Percentiles rank a stretch among this genome's conserved stretches.
Conservation (phyloP, 345 rosid species). For the Sonneratia alba region DNA sequence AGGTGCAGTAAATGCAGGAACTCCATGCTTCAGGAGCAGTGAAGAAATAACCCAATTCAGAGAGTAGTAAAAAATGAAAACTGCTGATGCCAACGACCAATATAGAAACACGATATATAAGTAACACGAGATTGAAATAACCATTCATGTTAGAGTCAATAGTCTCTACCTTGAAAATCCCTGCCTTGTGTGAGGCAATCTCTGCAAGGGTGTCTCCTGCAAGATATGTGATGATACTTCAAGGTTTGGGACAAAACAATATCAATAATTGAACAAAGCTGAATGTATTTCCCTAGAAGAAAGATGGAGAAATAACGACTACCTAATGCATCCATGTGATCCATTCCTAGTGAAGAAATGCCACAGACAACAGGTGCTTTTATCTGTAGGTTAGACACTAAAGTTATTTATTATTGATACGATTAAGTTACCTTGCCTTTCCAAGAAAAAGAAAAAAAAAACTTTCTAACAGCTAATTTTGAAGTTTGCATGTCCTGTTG, state of each 20-base stretch:
- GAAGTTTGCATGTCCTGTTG: not conserved
- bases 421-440: not conserved
- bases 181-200: constrained; percentile 86
- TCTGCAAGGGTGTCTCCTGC: constrained; percentile 63
- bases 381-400: constrained; percentile 42
- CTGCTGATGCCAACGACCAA: constrained; percentile 20
- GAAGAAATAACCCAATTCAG: constrained; percentile 53
- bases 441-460: not conserved
- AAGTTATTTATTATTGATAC: constrained; percentile 2
- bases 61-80: constrained; percentile 28
- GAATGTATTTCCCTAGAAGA: not conserved
- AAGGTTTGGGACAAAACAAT: not conserved
- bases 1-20: constrained; percentile 75
- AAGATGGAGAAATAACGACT: constrained; percentile 7
- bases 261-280: not conserved
- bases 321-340: constrained; percentile 73
- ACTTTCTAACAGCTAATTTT: not conserved
- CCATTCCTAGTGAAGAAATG: constrained; percentile 78
- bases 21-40: constrained; percentile 60
- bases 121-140: constrained; percentile 11
- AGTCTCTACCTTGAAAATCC: constrained; percentile 73
- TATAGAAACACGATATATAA: constrained; percentile 15
- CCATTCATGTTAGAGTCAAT: constrained; percentile 7
- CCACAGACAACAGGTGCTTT: constrained; percentile 82
- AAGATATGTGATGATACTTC: constrained; percentile 9